phyloP scores from a whole-genome alignment of 441 rosid genomes.

The Bocquillonia castaneifolia region DNA sequence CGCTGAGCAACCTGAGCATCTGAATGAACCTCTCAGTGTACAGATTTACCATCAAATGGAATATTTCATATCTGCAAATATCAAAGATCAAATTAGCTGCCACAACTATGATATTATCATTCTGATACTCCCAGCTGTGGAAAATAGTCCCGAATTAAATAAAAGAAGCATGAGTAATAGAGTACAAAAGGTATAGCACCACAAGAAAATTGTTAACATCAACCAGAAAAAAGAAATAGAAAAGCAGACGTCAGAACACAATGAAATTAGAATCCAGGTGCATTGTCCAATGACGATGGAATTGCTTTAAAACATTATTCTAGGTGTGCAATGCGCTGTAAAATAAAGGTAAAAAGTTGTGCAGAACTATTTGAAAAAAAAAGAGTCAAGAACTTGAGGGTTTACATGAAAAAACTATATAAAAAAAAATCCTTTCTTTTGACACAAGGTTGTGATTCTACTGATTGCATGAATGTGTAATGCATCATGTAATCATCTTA shows the following conservation, averaged over 20 bases:
- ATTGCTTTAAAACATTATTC: neutral
- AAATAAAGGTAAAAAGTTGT: neutral
- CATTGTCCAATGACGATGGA: neutral
- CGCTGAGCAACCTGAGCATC: conserved; percentile 97
- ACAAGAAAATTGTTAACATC: neutral
- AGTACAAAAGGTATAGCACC: neutral
- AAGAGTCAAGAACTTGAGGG: neutral
- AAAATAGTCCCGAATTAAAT: neutral
- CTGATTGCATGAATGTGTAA: neutral
- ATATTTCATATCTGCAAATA: conserved; percentile 88
- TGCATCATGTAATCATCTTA: neutral
- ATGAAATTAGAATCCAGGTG: neutral
- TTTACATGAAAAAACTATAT: neutral
- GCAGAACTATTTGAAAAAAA: neutral
- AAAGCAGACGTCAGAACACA: neutral
- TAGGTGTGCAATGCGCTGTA: neutral
- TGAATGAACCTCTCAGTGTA: conserved; percentile 98
- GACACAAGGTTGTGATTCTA: neutral
- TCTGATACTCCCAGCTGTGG: neutral
- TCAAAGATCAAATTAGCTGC: conserved; percentile 15
- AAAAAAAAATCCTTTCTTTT: too few relatives aligned
- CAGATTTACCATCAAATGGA: conserved; percentile 96
- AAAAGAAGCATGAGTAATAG: neutral
- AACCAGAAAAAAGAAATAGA: neutral
- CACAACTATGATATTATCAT: neutral